These are phyloP conservation scores for Aureobasidium subglaciale DNA, from an alignment of 2,329 filamentous ascomycete species.

Conservation along the genomic window DNA sequence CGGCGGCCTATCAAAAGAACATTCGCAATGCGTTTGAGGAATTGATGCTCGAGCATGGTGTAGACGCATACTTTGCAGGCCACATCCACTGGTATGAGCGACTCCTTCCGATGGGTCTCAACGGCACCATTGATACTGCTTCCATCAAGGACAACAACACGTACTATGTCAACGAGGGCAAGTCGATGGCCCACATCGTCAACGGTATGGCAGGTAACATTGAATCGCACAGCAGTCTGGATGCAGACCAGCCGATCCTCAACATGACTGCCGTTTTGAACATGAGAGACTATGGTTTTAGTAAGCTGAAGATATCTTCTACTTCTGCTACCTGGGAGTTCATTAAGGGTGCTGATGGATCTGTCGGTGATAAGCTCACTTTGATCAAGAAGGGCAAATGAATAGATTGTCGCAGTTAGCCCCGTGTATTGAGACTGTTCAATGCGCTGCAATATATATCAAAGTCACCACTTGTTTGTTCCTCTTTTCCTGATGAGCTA, in stretches of 20 bases:
- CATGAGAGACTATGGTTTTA: conserved; percentile 42
- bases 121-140: conserved; percentile 36
- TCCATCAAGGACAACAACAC: conserved; percentile 43
- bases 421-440: too few relatives aligned
- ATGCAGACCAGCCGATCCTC: conserved; percentile 27
- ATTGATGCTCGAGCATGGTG: conserved; percentile 38
- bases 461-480: too few relatives aligned
- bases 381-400: conserved; percentile 28
- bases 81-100: conserved; percentile 45
- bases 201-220: conserved; percentile 51
- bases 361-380: conserved; percentile 34
- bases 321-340: conserved; percentile 40
- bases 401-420: not conserved
- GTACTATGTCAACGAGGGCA: conserved; percentile 41
- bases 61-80: conserved; percentile 40
- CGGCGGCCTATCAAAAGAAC: conserved; percentile 38
- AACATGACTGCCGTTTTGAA: conserved; percentile 42
- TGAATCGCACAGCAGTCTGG: conserved; percentile 41
- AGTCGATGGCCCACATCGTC: conserved; percentile 44
- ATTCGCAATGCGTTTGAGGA: conserved; percentile 41
- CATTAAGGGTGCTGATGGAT: conserved; percentile 36
- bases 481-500: too few relatives aligned
- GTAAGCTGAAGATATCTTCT: conserved; percentile 38
- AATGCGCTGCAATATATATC: too few relatives aligned
- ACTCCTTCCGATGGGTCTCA: conserved; percentile 31